These are phyloP conservation scores for Myrica gale DNA, from an alignment of 306 rosid species.

Conservation along the genomic window DNA sequence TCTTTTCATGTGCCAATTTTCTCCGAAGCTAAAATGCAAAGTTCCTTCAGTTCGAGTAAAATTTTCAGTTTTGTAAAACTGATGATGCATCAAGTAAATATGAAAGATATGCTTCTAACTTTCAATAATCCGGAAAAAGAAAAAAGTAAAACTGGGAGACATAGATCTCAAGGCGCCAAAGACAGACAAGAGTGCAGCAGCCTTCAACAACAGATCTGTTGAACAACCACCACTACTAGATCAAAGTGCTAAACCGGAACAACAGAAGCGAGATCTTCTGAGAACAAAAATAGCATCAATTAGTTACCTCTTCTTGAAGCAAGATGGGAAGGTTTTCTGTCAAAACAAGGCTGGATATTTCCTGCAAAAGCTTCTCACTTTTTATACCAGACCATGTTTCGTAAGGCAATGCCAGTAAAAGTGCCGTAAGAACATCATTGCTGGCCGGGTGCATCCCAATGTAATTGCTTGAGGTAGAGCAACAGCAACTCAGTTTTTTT, in stretches of 20 bases:
- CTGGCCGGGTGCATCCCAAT: constrained; percentile 66
- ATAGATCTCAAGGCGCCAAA: too few species aligned
- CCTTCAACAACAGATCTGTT: not conserved
- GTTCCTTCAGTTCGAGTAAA: not conserved
- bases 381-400: constrained; percentile 78
- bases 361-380: constrained; percentile 52
- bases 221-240: not conserved
- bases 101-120: not conserved
- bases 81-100: not conserved
- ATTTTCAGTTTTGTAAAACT: not conserved
- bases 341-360: constrained; percentile 59
- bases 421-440: constrained; percentile 76
- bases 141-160: too few species aligned
- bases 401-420: constrained; percentile 74
- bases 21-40: not conserved
- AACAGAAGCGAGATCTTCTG: not conserved
- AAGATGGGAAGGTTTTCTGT: constrained; percentile 66
- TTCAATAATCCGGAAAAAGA: not conserved
- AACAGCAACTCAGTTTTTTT: constrained; percentile 40
- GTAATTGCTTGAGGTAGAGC: constrained; percentile 45
- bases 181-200: not conserved
- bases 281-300: not conserved
- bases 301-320: constrained; percentile 90
- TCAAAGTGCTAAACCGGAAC: not conserved
- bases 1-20: not conserved